These are phyloP conservation scores for Colletotrichum nymphaeae DNA, from an alignment of 2,329 filamentous ascomycete species.

Conservation along the genomic window DNA sequence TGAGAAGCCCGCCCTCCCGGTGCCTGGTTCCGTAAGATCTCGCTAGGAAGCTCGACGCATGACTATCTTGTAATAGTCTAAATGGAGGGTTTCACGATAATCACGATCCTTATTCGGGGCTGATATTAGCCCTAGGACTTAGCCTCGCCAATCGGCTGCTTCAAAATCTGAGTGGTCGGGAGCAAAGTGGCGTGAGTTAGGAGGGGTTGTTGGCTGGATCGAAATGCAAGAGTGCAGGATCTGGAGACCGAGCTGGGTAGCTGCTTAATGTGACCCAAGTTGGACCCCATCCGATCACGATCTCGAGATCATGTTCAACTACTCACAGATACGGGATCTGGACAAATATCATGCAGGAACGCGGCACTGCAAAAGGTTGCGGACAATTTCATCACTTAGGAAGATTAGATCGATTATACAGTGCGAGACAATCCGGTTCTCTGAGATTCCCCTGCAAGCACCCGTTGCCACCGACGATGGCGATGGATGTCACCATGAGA, in stretches of 20 bases:
- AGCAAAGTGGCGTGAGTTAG: not conserved
- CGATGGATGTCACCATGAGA: not conserved
- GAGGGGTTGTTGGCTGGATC: conserved; percentile 24
- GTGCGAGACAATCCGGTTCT: not conserved
- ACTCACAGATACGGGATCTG: not conserved
- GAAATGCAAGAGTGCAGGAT: conserved; percentile 32
- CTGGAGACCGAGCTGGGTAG: not conserved
- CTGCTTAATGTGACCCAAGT: not conserved
- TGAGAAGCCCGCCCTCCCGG: conserved; percentile 7
- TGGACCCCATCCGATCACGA: not conserved
- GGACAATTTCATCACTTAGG: not conserved
- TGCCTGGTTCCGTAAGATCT: conserved; percentile 17
- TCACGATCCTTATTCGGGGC: not conserved
- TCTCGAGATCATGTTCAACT: not conserved
- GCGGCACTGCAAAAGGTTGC: not conserved
- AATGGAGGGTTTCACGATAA: conserved; percentile 5
- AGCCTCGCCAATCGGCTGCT: not conserved
- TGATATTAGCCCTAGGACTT: not conserved
- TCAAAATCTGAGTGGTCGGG: not conserved
- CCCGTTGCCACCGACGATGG: not conserved
- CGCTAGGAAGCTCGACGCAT: not conserved
- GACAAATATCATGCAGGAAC: not conserved
- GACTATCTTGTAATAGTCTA: not conserved
- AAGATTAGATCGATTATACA: not conserved
- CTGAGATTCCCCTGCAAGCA: not conserved